These are phyloP conservation scores for Pezicula carpinea DNA, from an alignment of 2,329 filamentous ascomycete genomes.

Conservation along the genomic window DNA sequence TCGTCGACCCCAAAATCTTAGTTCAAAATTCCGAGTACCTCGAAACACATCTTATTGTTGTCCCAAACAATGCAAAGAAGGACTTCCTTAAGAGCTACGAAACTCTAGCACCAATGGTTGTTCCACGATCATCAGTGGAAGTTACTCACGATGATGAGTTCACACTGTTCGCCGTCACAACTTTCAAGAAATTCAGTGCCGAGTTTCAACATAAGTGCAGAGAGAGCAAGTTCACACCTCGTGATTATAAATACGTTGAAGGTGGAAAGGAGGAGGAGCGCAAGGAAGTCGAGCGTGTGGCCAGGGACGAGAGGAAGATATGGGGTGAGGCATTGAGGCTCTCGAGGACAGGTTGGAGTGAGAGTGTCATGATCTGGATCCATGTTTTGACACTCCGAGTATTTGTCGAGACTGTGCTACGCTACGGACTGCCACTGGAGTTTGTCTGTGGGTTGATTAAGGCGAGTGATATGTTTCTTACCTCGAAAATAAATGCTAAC, in stretches of 20 bases:
- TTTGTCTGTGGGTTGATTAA: slow-evolving; percentile 82
- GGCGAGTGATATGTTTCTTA: slow-evolving; percentile 47
- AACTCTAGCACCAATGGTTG: slow-evolving; percentile 83
- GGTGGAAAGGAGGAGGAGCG: slow-evolving; percentile 87
- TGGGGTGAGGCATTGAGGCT: slow-evolving; percentile 89
- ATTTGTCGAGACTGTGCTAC: slow-evolving; percentile 96
- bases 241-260: slow-evolving; percentile 90
- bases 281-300: slow-evolving; percentile 76
- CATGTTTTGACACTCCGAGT: slow-evolving; percentile 87
- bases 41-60: slow-evolving; percentile 88
- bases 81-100: slow-evolving; percentile 91
- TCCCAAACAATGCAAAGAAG: slow-evolving; percentile 74
- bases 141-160: slow-evolving; percentile 88
- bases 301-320: slow-evolving; percentile 81
- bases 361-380: slow-evolving; percentile 93
- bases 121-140: slow-evolving; percentile 78
- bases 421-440: slow-evolving; percentile 87
- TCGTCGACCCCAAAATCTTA: slow-evolving; percentile 76
- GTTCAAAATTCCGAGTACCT: slow-evolving; percentile 93
- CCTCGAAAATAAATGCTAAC: slow-evolving; percentile 12
- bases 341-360: slow-evolving; percentile 88
- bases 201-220: slow-evolving; percentile 92
- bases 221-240: slow-evolving; percentile 90
- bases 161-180: slow-evolving; percentile 79
- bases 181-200: slow-evolving; percentile 83